Conservation (phyloP, 257 asterid species). For the Plantago major region DNA sequence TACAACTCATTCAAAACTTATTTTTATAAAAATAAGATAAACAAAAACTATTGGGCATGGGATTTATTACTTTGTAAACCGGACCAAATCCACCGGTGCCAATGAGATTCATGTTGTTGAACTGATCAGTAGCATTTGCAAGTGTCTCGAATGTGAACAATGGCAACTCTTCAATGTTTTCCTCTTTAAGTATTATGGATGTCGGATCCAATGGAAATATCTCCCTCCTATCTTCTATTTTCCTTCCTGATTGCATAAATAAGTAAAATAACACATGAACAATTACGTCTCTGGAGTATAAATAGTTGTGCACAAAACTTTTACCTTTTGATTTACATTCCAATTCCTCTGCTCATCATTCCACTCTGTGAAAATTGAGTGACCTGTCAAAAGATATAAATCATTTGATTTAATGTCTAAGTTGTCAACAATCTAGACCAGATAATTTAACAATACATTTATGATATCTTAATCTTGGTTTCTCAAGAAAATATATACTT, state of each 20-base stretch:
- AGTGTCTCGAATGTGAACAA: conserved; percentile 1
- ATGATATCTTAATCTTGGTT: too few relatives aligned
- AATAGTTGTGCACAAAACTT: neutral
- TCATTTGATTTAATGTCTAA: too few relatives aligned
- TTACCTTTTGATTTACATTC: conserved; percentile 21
- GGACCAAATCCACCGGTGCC: conserved; percentile 3
- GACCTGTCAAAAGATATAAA: conserved; percentile 25
- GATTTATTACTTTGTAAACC: neutral
- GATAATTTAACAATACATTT: too few relatives aligned
- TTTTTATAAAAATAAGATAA: neutral
- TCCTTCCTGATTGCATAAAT: conserved; percentile 23
- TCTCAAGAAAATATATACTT: too few relatives aligned
- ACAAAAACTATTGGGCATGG: neutral
- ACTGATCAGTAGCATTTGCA: neutral
- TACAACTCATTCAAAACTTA: neutral
- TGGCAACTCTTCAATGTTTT: conserved; percentile 44
- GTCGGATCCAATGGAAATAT: conserved; percentile 27
- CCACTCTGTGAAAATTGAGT: conserved; percentile 29
- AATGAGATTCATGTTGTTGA: neutral
- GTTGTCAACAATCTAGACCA: too few relatives aligned
- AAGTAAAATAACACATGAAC: neutral
- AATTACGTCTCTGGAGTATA: neutral
- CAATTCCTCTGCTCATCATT: conserved; percentile 28
- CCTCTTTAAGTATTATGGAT: conserved; percentile 23
- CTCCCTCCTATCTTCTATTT: conserved; percentile 14